A percentile compares a stretch with the other conserved stretches of the same genome.
phyloP scores from a whole-genome alignment of 2,329 filamentous ascomycete genomes.

The Westerdykella ornata region DNA sequence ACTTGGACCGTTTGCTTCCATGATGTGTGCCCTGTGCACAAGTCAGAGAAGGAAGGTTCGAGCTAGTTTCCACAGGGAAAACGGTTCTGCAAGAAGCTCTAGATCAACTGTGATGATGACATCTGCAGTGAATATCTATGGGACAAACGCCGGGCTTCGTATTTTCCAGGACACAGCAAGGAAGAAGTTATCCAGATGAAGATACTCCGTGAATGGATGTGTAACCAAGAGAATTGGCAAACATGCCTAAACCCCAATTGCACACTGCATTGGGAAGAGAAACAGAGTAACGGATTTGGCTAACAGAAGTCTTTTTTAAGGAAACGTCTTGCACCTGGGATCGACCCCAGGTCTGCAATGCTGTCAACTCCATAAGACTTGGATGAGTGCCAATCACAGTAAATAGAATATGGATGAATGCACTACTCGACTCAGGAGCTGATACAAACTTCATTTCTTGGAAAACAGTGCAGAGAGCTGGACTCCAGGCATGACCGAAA shows the following conservation, averaged over 20 bases:
- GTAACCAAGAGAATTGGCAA: not conserved
- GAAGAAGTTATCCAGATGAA: not conserved
- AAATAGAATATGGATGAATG: not conserved
- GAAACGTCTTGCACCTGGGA: not conserved
- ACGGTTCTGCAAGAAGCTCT: not conserved
- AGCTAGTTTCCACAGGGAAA: not conserved
- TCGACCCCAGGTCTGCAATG: not conserved
- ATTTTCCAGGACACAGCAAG: not conserved
- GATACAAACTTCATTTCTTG: not conserved
- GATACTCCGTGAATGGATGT: not conserved
- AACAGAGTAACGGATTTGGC: not conserved
- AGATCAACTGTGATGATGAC: not conserved
- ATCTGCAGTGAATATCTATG: not conserved
- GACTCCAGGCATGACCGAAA: not conserved
- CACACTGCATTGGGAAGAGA: not conserved
- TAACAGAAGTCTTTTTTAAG: not conserved
- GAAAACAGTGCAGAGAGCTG: not conserved
- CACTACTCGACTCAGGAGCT: not conserved
- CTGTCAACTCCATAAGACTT: not conserved
- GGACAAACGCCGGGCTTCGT: not conserved
- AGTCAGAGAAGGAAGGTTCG: not conserved
- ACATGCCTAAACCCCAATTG: not conserved
- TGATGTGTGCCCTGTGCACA: not conserved
- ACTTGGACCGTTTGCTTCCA: not conserved
- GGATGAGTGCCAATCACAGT: not conserved